Percentiles rank a stretch among this genome's conserved stretches.
These are phyloP conservation scores for Corymbia citriodora DNA, from an alignment of 441 rosid genomes.

Conservation along the genomic window DNA sequence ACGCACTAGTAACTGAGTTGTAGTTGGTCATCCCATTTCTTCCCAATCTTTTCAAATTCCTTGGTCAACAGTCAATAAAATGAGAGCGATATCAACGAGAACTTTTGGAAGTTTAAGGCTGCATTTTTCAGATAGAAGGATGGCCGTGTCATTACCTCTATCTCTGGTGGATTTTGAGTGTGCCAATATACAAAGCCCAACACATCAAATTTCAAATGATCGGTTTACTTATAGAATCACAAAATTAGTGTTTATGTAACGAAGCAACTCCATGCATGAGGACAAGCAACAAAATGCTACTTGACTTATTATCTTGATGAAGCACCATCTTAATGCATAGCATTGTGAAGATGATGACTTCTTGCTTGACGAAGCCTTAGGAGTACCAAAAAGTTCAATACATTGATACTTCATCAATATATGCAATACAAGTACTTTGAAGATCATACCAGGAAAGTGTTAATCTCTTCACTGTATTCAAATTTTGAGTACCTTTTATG, in stretches of 20 bases:
- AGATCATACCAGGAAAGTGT: background rate
- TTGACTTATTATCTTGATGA: background rate
- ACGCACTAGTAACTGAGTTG: background rate
- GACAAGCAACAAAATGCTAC: background rate
- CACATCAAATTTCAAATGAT: background rate
- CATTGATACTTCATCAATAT: background rate
- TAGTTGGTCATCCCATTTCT: background rate
- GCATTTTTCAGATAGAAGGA: fast-evolving
- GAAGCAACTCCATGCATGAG: background rate
- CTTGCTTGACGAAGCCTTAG: background rate
- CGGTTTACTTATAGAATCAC: background rate
- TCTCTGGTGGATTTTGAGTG: background rate
- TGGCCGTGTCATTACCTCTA: background rate
- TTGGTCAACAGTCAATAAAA: background rate
- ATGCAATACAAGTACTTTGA: background rate
- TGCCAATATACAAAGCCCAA: background rate
- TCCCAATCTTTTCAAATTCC: background rate
- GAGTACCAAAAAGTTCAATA: background rate
- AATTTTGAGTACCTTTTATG: background rate
- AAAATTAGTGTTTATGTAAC: background rate
- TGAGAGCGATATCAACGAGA: too few species aligned
- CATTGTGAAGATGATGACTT: background rate
- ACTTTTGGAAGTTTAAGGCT: background rate
- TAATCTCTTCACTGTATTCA: background rate
- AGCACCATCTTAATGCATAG: background rate